Evolutionary conservation across 208 protist species (phyloP).

Genomic region (Acanthamoeba culbertsoni): DNA sequence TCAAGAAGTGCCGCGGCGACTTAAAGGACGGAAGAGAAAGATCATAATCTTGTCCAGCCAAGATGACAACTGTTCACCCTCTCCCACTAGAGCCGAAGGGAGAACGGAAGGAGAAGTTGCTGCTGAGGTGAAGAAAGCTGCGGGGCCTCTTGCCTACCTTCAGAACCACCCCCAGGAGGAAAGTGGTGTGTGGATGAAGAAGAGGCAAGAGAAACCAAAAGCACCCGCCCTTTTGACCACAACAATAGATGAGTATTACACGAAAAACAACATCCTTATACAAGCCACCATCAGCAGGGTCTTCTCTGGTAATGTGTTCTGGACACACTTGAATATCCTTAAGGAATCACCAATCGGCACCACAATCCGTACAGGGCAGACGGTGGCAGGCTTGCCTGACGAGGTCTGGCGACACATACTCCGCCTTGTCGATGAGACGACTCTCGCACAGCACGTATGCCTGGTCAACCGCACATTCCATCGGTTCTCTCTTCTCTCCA

Average conservation of each 20-base stretch:
- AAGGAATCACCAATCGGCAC: background rate
- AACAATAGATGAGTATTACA: background rate
- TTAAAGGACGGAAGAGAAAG: no score
- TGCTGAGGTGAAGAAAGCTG: no score
- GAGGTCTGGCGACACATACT: background rate
- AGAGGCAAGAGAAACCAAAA: conserved; percentile 5
- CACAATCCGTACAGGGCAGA: background rate
- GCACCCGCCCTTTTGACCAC: background rate
- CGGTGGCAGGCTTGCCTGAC: background rate
- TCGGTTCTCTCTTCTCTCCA: background rate
- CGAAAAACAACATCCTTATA: background rate
- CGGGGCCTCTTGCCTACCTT: no score
- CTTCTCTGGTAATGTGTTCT: background rate
- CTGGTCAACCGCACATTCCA: background rate
- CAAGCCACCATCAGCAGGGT: background rate
- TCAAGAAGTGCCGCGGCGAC: no score
- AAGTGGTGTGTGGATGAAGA: conserved; percentile 11
- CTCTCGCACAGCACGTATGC: background rate
- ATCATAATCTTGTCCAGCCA: no score
- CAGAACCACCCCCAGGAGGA: no score
- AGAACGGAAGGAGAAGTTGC: no score
- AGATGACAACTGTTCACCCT: no score
- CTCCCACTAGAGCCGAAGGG: no score
- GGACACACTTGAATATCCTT: background rate
- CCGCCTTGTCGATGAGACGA: background rate